Evolutionary conservation across 176 grass and related monocot genomes (phyloP), one percentile per base, ranked within the genome.

Genomic region (Puccinellia tenuiflora): DNA sequence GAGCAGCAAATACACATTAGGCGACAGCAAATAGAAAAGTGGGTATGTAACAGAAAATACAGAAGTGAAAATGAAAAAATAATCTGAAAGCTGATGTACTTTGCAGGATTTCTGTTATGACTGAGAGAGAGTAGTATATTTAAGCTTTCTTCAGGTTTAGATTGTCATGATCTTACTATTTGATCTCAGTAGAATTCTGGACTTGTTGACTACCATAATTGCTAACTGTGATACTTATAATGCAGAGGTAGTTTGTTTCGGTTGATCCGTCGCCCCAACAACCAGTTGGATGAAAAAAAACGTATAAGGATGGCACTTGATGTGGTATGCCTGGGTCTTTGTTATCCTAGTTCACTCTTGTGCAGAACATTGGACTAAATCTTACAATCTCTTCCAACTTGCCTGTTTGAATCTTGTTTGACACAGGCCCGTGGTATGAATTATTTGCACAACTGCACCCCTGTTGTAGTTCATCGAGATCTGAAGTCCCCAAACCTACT

Each of bases 401-500:
- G 9, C 26, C 68, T 65, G 82, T 50, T 85, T 82, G 47, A 11
- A 43, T 79, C 14, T 85, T 83, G 66, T 85, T 76, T 79, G 5
- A 63, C 47, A 24, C 69, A 99, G 97, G 97, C 91, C 55, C 89
- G 97, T 80, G 97, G 97, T 87, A 96, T 99, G 97, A 99, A 99
- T 96, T 96, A 99, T 86, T 96, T 99, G 81, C 97, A 99, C 75
- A 99, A 90, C 82, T 96, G 88, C 75, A 94, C 89, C 26, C 96
- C 93, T 75, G 69, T 99, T 55, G 82, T 99, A 83, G 97, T 99
- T 54, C 97, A 99, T 77, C 88, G 93, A 64, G 97, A 99, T 90
- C 85, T 99, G 55, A 99, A 99, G 76, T 99, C 96, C 78, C 93
- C 96, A 70, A 99, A 99, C 40, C 87, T 99, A 86, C 93, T 99